Conservation (phyloP, 1,284 basidiomycete genomes). For the Testicularia cyperi region DNA sequence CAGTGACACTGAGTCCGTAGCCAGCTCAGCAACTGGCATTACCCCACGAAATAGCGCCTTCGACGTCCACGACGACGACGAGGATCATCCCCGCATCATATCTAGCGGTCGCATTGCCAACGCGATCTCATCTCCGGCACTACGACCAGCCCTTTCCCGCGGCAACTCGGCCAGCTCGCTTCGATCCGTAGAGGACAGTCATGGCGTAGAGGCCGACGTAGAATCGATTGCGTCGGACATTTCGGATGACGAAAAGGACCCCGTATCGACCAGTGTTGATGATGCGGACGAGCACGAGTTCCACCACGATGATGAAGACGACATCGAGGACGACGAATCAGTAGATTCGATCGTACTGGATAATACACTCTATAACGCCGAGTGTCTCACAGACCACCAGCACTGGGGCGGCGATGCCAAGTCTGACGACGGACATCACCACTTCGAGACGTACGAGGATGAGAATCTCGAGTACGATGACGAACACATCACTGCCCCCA, state of each 20-base stretch:
- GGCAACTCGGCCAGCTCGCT: too few species aligned
- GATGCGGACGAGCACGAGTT: background rate
- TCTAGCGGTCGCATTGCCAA: constrained; percentile 6
- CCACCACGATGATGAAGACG: constrained; percentile 8
- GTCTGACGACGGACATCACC: constrained; percentile 20
- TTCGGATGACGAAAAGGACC: constrained; percentile 9
- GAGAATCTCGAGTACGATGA: constrained; percentile 28
- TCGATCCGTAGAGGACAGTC: constrained; percentile 7
- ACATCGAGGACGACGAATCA: constrained; percentile 23
- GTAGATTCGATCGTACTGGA: constrained; percentile 43
- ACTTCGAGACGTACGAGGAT: constrained; percentile 33
- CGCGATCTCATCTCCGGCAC: too few species aligned
- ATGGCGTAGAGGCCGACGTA: constrained; percentile 21
- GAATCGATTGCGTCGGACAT: constrained; percentile 16
- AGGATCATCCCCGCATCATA: constrained; percentile 8
- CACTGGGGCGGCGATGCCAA: constrained; percentile 29
- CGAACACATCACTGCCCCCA: constrained; percentile 33
- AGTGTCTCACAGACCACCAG: constrained; percentile 44
- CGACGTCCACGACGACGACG: constrained; percentile 14
- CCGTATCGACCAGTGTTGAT: background rate
- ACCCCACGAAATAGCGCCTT: constrained; percentile 45
- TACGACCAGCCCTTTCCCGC: too few species aligned
- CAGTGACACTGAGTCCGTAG: constrained; percentile 32
- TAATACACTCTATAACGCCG: constrained; percentile 54
- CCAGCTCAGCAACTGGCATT: constrained; percentile 29